Evolutionary conservation across 2,329 filamentous ascomycete genomes (phyloP).

Genomic region (Cordyceps farinosa): DNA sequence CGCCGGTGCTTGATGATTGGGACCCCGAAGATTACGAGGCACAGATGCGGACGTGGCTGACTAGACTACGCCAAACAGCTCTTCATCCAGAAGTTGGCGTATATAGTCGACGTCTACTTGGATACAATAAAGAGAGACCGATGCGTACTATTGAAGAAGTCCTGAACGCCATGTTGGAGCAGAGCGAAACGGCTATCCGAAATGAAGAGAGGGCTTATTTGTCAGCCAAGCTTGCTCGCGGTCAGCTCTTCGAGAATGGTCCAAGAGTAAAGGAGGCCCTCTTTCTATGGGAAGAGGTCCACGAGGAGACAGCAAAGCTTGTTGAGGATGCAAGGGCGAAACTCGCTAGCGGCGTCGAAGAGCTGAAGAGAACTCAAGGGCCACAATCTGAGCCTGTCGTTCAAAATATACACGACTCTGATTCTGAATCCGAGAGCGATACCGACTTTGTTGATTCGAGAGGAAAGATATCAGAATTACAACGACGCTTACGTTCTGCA

Average conservation of each 20-base stretch:
- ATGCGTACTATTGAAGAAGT: conserved; percentile 83
- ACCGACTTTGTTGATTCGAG: conserved; percentile 52
- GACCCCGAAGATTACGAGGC: conserved; percentile 61
- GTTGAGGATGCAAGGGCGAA: conserved; percentile 64
- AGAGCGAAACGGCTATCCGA: conserved; percentile 66
- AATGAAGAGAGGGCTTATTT: conserved; percentile 67
- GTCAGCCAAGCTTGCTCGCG: conserved; percentile 60
- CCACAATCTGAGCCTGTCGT: not conserved
- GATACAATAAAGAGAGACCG: conserved; percentile 59
- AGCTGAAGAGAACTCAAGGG: conserved; percentile 20
- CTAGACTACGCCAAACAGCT: conserved; percentile 74
- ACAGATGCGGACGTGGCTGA: conserved; percentile 75
- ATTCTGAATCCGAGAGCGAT: conserved; percentile 35
- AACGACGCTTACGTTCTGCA: conserved; percentile 59
- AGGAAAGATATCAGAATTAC: conserved; percentile 16
- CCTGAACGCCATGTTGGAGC: conserved; percentile 85
- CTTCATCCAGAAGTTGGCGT: conserved; percentile 79
- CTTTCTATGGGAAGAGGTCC: conserved; percentile 61
- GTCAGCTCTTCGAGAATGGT: conserved; percentile 76
- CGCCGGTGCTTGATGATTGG: conserved; percentile 60
- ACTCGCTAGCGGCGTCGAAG: conserved; percentile 48
- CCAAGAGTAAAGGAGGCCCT: conserved; percentile 65
- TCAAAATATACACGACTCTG: not conserved
- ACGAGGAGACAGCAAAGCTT: conserved; percentile 45
- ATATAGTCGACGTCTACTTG: conserved; percentile 61